Percentiles rank a stretch among this genome's conserved stretches.
phyloP scores from a whole-genome alignment of 495 filamentous ascomycete species.

The Tuber melanosporum region DNA sequence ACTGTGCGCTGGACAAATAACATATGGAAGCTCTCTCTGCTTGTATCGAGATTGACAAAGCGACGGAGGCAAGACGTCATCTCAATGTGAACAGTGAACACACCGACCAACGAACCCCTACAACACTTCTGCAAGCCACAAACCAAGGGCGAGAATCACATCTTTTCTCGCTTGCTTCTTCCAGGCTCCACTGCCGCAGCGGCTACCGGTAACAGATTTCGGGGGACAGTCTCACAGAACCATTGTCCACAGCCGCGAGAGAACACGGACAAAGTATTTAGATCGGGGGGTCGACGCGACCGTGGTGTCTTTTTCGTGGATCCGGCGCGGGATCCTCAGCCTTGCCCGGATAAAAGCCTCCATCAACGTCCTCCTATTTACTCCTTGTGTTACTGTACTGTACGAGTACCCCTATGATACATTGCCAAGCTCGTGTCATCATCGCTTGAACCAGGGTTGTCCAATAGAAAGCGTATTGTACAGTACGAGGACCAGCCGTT shows the following conservation, averaged over 20 bases:
- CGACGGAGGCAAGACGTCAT: constrained; percentile 30
- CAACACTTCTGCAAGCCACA: constrained; percentile 25
- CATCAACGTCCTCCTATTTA: background rate
- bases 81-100: constrained; percentile 5
- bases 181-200: background rate
- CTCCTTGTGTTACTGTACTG: background rate
- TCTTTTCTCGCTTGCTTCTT: constrained; percentile 9
- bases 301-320: background rate
- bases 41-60: constrained; percentile 11
- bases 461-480: background rate
- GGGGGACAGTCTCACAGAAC: background rate
- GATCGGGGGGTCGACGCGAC: background rate
- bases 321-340: background rate
- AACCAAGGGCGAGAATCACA: background rate
- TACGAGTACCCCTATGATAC: background rate
- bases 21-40: constrained; percentile 3
- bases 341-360: background rate
- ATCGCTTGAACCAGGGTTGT: background rate
- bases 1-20: constrained; percentile 33
- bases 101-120: constrained; percentile 13
- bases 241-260: background rate
- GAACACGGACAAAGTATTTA: background rate
- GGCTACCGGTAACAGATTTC: background rate
- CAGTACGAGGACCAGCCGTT: background rate
- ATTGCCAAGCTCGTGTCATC: constrained; percentile 3